Base-by-base conservation (phyloP, 345 rosid species). In the Boechera stricta region DNA sequence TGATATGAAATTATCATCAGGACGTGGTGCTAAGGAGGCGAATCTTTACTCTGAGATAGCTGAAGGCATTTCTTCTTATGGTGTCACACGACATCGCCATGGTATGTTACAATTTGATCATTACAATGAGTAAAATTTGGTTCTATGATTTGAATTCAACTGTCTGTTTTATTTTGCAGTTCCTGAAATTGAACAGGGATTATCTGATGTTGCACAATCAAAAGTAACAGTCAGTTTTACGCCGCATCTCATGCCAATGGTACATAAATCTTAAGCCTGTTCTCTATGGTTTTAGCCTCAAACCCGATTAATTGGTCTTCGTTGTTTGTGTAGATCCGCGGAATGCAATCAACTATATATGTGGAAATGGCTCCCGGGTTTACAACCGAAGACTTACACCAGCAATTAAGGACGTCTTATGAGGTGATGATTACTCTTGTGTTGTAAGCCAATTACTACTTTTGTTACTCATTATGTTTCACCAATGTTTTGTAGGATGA, bases 231-330 rank as follows among this genome's bases (percentile, higher is more conserved):
- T 92, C 83, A 92, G 99, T 86, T 91, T 95, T 79, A 95, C 99
- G 33, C 99, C 99, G 1, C 99, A 95, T 85, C 85, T 95, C 67
- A 95, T 92, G 96, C 98, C 99, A 74, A 92, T 92, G 99, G 99
- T 95, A 85, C 64, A 24, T 10, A 9, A 15, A 26, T 52, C 57
- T 57, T 16, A 45, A n/a, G 12, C 64, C 35, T 82, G 13, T 36
- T 58, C 7, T 60, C 67, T 38, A 15, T 70, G 53, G 44, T 42
- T 76, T 80, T 72, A 9, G 53, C 29, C 69, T 9, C 54, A 21
- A 21, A 72, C 32, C 15, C 11, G 6, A 4, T 56, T 45, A n/a
- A 49, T 48, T 39, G 57, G 53, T 47, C 15, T 32, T 36, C 49
- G 7, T 63, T 77, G 38, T 78, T 67, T 68, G 35, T 33, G 41